Percentiles rank a stretch among this genome's conserved stretches.
Conservation (phyloP, 1,139 yeast species). For the Yamadazyma aaseri region DNA sequence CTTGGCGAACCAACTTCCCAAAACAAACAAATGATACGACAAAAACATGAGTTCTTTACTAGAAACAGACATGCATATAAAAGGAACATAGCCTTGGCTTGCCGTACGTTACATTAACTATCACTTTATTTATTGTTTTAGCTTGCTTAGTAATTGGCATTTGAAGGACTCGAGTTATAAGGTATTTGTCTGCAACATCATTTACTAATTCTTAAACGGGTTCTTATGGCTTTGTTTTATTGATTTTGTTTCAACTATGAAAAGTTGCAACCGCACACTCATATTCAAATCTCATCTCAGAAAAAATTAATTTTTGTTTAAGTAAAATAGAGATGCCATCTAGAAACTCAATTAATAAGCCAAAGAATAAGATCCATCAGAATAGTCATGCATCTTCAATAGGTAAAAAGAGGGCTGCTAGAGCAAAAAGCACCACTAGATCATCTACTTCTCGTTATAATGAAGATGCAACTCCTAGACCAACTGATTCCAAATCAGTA, state of each 20-base stretch:
- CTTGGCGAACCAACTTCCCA: no score
- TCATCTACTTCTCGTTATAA: slow-evolving; percentile 47
- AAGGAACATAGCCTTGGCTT: no score
- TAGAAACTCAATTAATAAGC: slow-evolving; percentile 76
- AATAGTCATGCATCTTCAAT: slow-evolving; percentile 54
- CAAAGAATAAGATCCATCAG: slow-evolving; percentile 60
- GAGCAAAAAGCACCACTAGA: slow-evolving; percentile 47
- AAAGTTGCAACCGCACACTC: neutral
- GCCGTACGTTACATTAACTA: no score
- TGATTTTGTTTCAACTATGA: neutral
- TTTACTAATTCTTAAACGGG: no score
- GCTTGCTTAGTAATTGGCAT: no score
- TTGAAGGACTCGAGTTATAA: no score
- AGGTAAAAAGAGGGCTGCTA: slow-evolving; percentile 56
- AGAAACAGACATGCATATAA: no score
- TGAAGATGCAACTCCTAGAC: slow-evolving; percentile 34
- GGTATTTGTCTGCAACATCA: no score
- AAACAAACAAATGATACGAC: no score
- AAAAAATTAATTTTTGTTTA: no score
- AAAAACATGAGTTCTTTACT: no score
- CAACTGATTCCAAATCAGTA: slow-evolving; percentile 58
- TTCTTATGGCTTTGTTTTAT: neutral
- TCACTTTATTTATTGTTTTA: no score
- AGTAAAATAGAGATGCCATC: slow-evolving; percentile 73
- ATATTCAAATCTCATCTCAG: slow-evolving; percentile 4